phyloP scores from a whole-genome alignment of 1,139 yeast species.

The Meyerozyma smithsonii region DNA sequence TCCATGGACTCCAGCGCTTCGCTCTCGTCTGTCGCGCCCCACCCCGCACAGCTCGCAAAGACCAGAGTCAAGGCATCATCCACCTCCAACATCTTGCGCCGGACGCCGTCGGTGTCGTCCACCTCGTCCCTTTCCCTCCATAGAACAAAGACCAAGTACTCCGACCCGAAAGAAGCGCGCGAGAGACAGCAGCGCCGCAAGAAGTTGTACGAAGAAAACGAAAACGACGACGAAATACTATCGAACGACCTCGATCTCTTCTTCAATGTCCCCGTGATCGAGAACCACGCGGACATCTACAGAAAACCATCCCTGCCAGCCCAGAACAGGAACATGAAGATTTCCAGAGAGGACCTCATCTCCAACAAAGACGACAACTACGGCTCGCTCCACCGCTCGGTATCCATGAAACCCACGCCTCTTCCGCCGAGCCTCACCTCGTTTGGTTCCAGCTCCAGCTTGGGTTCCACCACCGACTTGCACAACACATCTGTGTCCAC shows the following conservation, averaged over 20 bases:
- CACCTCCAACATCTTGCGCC: constrained; percentile 6
- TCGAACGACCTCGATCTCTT: constrained; percentile 37
- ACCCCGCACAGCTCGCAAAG: constrained; percentile 4
- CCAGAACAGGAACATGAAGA: constrained; percentile 1
- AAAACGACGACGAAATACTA: constrained; percentile 39
- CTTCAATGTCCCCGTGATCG: constrained; percentile 43
- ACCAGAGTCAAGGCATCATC: constrained; percentile 7
- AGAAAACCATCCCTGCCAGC: constrained; percentile 5
- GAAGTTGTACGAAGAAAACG: constrained; percentile 40
- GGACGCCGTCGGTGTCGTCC: constrained; percentile 1
- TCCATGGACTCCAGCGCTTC: not conserved
- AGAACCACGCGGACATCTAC: constrained; percentile 33
- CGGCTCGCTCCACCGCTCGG: constrained; percentile 1
- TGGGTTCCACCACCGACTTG: constrained; percentile 10
- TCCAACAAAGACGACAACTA: constrained; percentile 6
- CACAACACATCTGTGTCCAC: constrained; percentile 5
- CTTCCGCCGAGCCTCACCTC: not conserved
- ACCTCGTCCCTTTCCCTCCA: constrained; percentile 17
- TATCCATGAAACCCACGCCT: not conserved
- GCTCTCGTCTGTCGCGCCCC: not conserved
- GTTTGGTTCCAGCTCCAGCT: not conserved
- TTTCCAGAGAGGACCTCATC: constrained; percentile 5
- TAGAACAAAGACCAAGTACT: constrained; percentile 33
- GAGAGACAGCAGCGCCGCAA: constrained; percentile 37
- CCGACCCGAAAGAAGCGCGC: constrained; percentile 34